Base-by-base conservation (phyloP, 345 rosid genomes). In the Populus ilicifolia region DNA sequence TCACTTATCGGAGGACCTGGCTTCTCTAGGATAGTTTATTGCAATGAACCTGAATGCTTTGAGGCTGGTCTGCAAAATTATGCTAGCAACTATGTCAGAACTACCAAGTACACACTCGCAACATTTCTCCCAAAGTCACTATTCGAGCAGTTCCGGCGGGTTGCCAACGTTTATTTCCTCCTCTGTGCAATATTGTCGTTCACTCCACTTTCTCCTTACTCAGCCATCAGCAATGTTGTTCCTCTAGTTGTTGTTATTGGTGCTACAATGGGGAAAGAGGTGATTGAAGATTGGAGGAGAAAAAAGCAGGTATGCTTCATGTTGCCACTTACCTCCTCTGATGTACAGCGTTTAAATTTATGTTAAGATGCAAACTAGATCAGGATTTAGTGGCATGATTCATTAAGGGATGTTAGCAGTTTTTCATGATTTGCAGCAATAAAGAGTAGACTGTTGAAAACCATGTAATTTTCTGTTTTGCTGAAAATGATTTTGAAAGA, bases 141-240 rank as follows among this genome's bases (percentile, higher is more conserved):
- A 74, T 96, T 92, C 59, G 98, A 96, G 86, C 99, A 96, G 79
- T 96, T 96, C 86, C 89, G 98, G 86, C 86, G 99, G 70, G 98
- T 89, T 16, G 99, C 99, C 44, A 96, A 96, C 77, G 71, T 92
- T 69, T 96, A 91, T 82, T 96, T 96, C 86, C 93, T 96, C 72
- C 64, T 93, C 38, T 89, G 93, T 81, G 97, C 92, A 23, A 74
- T 91, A 70, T 77, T 96, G 78, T 85, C 99, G 12, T 88, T 93
- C 86, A 93, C 99, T 2, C 68, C 93, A 0, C 80, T 96, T 4
- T 87, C 99, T 17, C 99, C 99, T 71, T 93, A 92, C 87, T 72
- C 94, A 0, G 81, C 97, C 29, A 50, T 91, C 67, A 96, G 98
- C 80, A 92, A 85, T 85, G 88, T 91, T 48, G 86, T 96, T 83